A percentile compares a stretch with the other conserved stretches of the same genome.
phyloP scores from a whole-genome alignment of 2,329 filamentous ascomycete genomes.

The Bipolaris victoriae region DNA sequence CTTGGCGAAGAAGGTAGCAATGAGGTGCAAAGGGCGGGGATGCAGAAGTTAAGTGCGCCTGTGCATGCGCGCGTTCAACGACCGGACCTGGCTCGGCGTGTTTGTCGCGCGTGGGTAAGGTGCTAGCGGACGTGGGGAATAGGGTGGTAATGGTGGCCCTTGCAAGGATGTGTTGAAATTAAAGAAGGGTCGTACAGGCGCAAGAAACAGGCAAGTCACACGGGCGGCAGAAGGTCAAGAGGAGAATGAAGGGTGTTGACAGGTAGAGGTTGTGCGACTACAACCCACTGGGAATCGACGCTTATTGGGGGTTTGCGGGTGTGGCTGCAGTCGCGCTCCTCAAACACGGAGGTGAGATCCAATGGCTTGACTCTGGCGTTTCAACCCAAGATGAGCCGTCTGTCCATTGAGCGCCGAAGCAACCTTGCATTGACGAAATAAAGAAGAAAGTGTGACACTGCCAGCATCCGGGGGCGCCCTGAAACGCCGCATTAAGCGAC shows the following conservation, averaged over 20 bases:
- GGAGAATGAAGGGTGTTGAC: conserved; percentile 21
- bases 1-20: conserved; percentile 29
- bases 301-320: conserved; percentile 27
- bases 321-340: conserved; percentile 24
- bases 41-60: conserved; percentile 20
- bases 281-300: conserved; percentile 16
- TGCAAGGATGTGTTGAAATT: conserved; percentile 31
- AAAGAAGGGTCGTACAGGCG: conserved; percentile 19
- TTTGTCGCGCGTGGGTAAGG: conserved; percentile 13
- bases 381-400: conserved; percentile 21
- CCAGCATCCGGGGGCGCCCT: conserved; percentile 16
- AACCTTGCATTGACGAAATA: conserved; percentile 12
- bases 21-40: conserved; percentile 29
- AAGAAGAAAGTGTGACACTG: conserved; percentile 20
- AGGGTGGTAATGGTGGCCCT: conserved; percentile 15
- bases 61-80: conserved; percentile 8
- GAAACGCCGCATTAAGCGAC: conserved; percentile 20
- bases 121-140: conserved; percentile 13
- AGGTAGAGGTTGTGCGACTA: conserved; percentile 3
- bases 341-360: conserved; percentile 24
- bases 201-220: conserved; percentile 10
- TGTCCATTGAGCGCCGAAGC: conserved; percentile 13
- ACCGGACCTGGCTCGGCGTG: conserved; percentile 19
- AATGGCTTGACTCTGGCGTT: conserved; percentile 21
- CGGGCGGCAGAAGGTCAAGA: conserved; percentile 8